Conservation (phyloP, 306 rosid genomes). For the Castanea sativa region DNA sequence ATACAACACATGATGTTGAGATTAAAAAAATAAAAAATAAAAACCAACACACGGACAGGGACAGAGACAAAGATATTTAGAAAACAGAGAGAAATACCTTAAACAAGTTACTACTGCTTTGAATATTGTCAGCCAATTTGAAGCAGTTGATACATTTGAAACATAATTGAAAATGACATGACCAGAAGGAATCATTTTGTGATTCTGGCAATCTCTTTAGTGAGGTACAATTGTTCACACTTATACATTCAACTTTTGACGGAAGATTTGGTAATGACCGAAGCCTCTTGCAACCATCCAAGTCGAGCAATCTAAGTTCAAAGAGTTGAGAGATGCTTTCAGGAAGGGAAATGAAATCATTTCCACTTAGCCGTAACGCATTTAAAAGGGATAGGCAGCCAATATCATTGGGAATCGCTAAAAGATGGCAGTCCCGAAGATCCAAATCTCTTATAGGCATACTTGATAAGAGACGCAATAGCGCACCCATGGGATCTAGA, state of each 20-base stretch:
- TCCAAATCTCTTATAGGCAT: not conserved
- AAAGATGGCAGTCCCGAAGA: not conserved
- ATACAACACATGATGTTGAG: no score
- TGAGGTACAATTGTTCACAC: no score
- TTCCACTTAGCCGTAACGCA: not conserved
- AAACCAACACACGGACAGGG: no score
- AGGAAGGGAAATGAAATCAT: not conserved
- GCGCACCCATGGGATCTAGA: no score
- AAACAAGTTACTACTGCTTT: rapidly evolving
- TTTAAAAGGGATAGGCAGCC: not conserved
- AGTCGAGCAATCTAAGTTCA: rapidly evolving
- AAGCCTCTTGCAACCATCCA: not conserved
- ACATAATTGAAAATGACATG: no score
- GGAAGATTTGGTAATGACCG: not conserved
- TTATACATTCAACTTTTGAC: rapidly evolving
- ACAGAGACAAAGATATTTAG: no score
- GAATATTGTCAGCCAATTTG: no score
- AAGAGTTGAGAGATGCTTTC: not conserved
- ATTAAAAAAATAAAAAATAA: no score
- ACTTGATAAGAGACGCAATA: not conserved
- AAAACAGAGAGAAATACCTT: no score
- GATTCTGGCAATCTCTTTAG: no score
- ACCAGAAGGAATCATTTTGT: no score
- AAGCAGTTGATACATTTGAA: no score
- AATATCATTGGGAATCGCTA: not conserved